Percentiles rank a stretch among this genome's conserved stretches.
These are phyloP conservation scores for Xerocomellus dryophilus DNA, from an alignment of 768 basidiomycete species.

Conservation along the genomic window DNA sequence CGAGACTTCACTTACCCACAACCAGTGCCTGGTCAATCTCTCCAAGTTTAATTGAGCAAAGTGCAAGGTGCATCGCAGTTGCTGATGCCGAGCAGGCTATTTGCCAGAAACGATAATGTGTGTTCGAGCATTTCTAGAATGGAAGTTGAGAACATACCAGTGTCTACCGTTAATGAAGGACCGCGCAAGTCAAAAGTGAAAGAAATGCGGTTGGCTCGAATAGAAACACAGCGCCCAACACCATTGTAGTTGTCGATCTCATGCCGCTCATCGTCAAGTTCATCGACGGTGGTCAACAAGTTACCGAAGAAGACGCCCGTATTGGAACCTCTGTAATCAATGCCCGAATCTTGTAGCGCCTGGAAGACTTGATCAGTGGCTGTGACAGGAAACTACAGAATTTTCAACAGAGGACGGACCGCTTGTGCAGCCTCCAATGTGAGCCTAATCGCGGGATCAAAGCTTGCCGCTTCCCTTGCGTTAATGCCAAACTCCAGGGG, in stretches of 20 bases:
- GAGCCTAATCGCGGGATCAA: slow-evolving; percentile 33
- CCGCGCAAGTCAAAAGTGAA: slow-evolving; percentile 39
- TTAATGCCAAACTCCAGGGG: slow-evolving; percentile 35
- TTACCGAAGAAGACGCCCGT: slow-evolving; percentile 43
- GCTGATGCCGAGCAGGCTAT: slow-evolving; percentile 44
- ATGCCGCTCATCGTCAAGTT: slow-evolving; percentile 28
- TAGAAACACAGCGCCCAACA: slow-evolving; percentile 31
- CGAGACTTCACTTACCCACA: slow-evolving; percentile 15
- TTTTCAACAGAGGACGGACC: slow-evolving; percentile 9
- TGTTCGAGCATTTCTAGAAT: not conserved
- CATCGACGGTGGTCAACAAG: slow-evolving; percentile 26
- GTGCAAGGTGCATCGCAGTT: slow-evolving; percentile 47
- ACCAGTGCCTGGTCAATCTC: slow-evolving; percentile 50
- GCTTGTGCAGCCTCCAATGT: slow-evolving; percentile 33
- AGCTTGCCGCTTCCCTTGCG: slow-evolving; percentile 28
- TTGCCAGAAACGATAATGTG: not conserved
- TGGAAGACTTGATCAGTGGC: not conserved
- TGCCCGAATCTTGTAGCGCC: slow-evolving; percentile 46
- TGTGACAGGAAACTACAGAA: not conserved
- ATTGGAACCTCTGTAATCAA: slow-evolving; percentile 42
- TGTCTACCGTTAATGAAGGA: slow-evolving; percentile 48
- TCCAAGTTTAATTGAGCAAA: slow-evolving; percentile 41
- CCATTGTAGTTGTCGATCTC: slow-evolving; percentile 30
- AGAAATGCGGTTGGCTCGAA: slow-evolving; percentile 33
- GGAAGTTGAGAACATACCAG: slow-evolving; percentile 9